A percentile compares a stretch with the other conserved stretches of the same genome.
phyloP scores from a whole-genome alignment of 2,329 filamentous ascomycete genomes.

The Pseudopithomyces maydicus region DNA sequence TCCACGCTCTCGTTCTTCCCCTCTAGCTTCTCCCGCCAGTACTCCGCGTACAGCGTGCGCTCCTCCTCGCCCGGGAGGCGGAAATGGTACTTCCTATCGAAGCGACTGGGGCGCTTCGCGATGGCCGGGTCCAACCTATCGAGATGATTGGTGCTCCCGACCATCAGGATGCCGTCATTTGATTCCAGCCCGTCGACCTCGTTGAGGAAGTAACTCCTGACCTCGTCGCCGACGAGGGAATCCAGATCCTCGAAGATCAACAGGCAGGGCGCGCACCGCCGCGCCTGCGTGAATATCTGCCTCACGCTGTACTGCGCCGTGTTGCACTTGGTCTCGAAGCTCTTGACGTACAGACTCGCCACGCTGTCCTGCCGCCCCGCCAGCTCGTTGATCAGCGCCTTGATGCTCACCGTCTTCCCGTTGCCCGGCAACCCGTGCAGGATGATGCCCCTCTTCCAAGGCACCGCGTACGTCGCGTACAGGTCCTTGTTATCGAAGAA shows the following conservation, averaged over 20 bases:
- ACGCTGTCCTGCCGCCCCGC: conserved; percentile 57
- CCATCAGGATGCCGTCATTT: conserved; percentile 74
- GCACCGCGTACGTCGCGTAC: conserved; percentile 51
- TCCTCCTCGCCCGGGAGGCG: conserved; percentile 41
- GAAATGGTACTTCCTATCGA: conserved; percentile 54
- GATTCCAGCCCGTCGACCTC: conserved; percentile 72
- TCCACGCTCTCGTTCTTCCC: conserved; percentile 37
- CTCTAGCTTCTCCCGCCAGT: conserved; percentile 47
- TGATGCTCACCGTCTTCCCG: conserved; percentile 72
- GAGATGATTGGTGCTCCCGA: conserved; percentile 68
- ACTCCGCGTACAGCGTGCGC: conserved; percentile 45
- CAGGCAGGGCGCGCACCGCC: conserved; percentile 67
- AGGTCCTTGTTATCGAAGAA: conserved; percentile 53
- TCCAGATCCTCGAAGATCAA: conserved; percentile 75
- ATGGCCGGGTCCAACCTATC: conserved; percentile 70
- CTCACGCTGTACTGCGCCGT: conserved; percentile 58
- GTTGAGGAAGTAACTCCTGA: conserved; percentile 73
- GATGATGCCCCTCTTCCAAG: conserved; percentile 55
- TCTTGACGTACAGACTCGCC: conserved; percentile 60
- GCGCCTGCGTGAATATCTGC: conserved; percentile 54
- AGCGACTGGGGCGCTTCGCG: conserved; percentile 52
- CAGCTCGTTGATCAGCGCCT: conserved; percentile 68
- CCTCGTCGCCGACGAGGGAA: conserved; percentile 63
- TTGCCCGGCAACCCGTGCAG: conserved; percentile 64
- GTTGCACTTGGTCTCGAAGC: conserved; percentile 49